A percentile compares a stretch with the other conserved stretches of the same genome.
Conservation (phyloP, 164 flowering plant species). For the Amborella trichopoda region DNA sequence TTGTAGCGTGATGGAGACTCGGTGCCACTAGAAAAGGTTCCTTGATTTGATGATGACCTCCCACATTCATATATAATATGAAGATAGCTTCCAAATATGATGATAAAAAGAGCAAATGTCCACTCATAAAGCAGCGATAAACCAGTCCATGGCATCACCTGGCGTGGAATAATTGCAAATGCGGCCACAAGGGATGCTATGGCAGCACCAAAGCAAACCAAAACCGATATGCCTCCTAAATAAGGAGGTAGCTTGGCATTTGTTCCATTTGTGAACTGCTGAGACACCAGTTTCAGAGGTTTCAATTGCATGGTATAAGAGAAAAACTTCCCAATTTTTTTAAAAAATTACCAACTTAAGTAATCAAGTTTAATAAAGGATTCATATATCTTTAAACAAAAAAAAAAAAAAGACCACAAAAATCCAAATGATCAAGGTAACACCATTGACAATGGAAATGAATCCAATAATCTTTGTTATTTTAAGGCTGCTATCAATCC, state of each 20-base stretch:
- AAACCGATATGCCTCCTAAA: slow-evolving; percentile 61
- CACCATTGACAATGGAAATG: too few species aligned
- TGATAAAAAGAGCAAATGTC: slow-evolving; percentile 57
- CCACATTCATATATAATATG: slow-evolving; percentile 60
- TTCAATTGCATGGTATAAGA: too few species aligned
- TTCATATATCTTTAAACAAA: too few species aligned
- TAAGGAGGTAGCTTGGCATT: slow-evolving; percentile 52
- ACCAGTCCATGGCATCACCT: slow-evolving; percentile 97
- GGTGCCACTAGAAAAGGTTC: slow-evolving; percentile 25
- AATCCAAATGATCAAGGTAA: too few species aligned
- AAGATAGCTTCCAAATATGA: slow-evolving; percentile 69
- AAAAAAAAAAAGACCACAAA: too few species aligned
- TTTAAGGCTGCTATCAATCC: too few species aligned
- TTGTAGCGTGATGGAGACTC: slow-evolving; percentile 43
- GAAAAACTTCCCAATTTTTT: too few species aligned
- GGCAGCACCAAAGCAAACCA: slow-evolving; percentile 51
- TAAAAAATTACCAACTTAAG: too few species aligned
- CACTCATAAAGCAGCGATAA: slow-evolving; percentile 85
- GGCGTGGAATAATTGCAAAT: slow-evolving; percentile 71
- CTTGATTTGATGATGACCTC: slow-evolving; percentile 33
- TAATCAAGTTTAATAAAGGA: too few species aligned
- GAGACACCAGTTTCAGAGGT: slow-evolving; percentile 31
- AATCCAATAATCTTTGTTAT: too few species aligned
- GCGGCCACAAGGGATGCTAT: slow-evolving; percentile 45
- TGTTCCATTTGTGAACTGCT: slow-evolving; percentile 36